Percentiles rank a stretch among this genome's conserved stretches.
phyloP scores from a whole-genome alignment of 2,329 filamentous ascomycete genomes.

The Magnaporthiopsis rhizophila region DNA sequence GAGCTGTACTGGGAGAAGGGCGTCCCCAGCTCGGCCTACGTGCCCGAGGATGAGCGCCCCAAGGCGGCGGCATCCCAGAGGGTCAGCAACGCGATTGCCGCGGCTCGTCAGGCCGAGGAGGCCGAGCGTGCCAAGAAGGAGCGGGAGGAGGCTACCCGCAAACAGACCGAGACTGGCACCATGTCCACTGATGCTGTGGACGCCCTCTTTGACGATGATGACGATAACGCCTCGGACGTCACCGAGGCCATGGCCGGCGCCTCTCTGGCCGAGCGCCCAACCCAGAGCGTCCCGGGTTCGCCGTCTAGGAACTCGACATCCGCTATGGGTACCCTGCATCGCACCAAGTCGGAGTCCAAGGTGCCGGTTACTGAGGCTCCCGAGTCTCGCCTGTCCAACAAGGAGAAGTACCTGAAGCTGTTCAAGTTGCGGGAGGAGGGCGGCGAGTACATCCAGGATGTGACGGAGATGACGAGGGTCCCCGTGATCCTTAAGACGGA shows the following conservation, averaged over 20 bases:
- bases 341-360: conserved; percentile 91
- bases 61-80: conserved; percentile 70
- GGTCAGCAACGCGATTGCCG: conserved; percentile 65
- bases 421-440: conserved; percentile 88
- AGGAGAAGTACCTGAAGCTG: conserved; percentile 90
- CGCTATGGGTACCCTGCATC: conserved; percentile 63
- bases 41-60: conserved; percentile 93
- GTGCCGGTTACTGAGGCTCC: conserved; percentile 66
- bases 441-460: conserved; percentile 95
- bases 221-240: conserved; percentile 78
- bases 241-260: conserved; percentile 90
- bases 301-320: conserved; percentile 67
- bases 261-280: conserved; percentile 79
- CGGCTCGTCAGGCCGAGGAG: conserved; percentile 72
- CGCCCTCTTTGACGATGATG: conserved; percentile 91
- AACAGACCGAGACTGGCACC: conserved; percentile 89
- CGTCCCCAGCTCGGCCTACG: conserved; percentile 88
- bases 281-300: conserved; percentile 90
- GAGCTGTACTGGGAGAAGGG: conserved; percentile 99
- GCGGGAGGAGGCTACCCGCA: conserved; percentile 81
- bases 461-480: conserved; percentile 93
- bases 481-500: conserved; percentile 99
- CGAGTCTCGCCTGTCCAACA: conserved; percentile 77
- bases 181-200: conserved; percentile 90
- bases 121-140: conserved; percentile 76